These are phyloP conservation scores for Pleurotus cornucopiae DNA, from an alignment of 768 basidiomycete species.

Conservation along the genomic window DNA sequence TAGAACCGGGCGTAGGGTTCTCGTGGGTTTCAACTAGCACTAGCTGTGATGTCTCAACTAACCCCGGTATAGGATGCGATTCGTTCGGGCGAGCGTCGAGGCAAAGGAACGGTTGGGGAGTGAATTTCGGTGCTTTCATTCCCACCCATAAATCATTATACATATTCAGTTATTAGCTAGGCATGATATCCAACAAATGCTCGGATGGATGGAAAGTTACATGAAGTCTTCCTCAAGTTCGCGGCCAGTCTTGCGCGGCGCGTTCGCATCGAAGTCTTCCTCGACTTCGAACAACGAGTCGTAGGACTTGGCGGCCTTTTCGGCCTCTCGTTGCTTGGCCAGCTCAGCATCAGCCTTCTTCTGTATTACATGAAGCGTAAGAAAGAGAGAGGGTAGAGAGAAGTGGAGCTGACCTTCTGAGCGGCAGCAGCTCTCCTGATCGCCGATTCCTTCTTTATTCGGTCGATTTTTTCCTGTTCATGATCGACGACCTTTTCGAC, in stretches of 20 bases:
- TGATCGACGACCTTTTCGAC: constrained; percentile 82
- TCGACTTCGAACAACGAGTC: constrained; percentile 72
- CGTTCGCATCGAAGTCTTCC: constrained; percentile 36
- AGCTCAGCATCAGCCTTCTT: constrained; percentile 78
- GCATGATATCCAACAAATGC: background rate
- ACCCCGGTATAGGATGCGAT: too few species aligned
- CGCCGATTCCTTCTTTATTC: constrained; percentile 73
- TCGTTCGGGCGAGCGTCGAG: too few species aligned
- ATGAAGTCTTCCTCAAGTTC: constrained; percentile 90
- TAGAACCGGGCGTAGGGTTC: too few species aligned
- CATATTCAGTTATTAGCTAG: too few species aligned
- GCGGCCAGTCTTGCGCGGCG: constrained; percentile 53
- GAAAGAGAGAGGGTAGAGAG: background rate
- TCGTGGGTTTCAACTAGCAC: too few species aligned
- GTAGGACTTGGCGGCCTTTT: constrained; percentile 86
- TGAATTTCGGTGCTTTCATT: too few species aligned
- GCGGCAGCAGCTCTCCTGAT: constrained; percentile 55
- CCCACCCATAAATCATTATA: too few species aligned
- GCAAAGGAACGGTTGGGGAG: too few species aligned
- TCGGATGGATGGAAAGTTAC: constrained; percentile 31
- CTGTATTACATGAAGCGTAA: constrained; percentile 30
- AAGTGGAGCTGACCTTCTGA: constrained; percentile 50
- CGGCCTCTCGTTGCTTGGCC: constrained; percentile 71
- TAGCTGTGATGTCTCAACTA: too few species aligned
- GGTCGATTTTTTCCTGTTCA: constrained; percentile 80